phyloP scores from a whole-genome alignment of 805 yeast species.

The Spathaspora passalidarum region DNA sequence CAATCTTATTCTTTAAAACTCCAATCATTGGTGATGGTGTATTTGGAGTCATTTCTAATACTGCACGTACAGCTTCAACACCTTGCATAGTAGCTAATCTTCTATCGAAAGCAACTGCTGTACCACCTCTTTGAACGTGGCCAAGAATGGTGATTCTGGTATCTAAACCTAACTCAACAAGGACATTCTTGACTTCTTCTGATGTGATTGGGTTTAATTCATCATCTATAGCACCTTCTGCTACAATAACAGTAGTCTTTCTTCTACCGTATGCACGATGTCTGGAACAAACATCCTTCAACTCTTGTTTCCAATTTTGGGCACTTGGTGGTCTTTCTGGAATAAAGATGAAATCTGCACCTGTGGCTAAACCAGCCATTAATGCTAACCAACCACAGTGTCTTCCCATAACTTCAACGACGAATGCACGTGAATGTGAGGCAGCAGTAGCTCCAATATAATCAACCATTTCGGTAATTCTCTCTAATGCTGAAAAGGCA shows the following conservation, averaged over 20 bases:
- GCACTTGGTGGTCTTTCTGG: slow-evolving; percentile 75
- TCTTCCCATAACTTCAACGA: slow-evolving; percentile 86
- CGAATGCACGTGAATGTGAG: slow-evolving; percentile 80
- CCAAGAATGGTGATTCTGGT: slow-evolving; percentile 77
- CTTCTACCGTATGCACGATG: slow-evolving; percentile 74
- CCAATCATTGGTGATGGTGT: slow-evolving; percentile 83
- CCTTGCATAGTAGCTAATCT: slow-evolving; percentile 75
- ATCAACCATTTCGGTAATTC: slow-evolving; percentile 74
- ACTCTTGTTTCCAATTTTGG: slow-evolving; percentile 62
- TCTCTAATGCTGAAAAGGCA: slow-evolving; percentile 71
- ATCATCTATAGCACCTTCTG: slow-evolving; percentile 78
- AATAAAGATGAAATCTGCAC: slow-evolving; percentile 77
- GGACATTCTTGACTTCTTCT: slow-evolving; percentile 60
- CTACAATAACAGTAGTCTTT: slow-evolving; percentile 75
- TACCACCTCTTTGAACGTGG: slow-evolving; percentile 82
- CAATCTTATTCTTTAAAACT: slow-evolving; percentile 66
- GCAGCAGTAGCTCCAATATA: slow-evolving; percentile 82
- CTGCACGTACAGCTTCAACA: slow-evolving; percentile 77
- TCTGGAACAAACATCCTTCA: slow-evolving; percentile 58
- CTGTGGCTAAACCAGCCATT: slow-evolving; percentile 76
- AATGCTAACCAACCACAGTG: slow-evolving; percentile 88
- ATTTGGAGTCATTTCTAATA: slow-evolving; percentile 61
- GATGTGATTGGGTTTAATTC: slow-evolving; percentile 67
- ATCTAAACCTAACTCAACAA: slow-evolving; percentile 68
- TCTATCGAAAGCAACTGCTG: slow-evolving; percentile 74